A percentile compares a stretch with the other conserved stretches of the same genome.
Conservation (phyloP, 352 stramenopile genomes). For the Phytopythium chamaehyphon region DNA sequence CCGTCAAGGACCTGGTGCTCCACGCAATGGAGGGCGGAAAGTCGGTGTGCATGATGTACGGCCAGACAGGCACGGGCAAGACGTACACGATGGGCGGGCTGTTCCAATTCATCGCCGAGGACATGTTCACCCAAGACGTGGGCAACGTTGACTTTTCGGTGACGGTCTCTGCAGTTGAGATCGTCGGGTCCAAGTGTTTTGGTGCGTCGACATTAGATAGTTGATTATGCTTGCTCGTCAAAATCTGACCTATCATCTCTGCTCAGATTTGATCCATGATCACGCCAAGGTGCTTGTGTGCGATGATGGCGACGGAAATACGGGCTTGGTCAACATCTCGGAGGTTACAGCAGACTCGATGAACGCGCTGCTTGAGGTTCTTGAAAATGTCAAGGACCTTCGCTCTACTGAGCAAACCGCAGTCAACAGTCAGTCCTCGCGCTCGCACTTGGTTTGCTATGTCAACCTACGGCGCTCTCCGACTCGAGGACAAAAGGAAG, state of each 20-base stretch:
- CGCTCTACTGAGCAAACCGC: constrained; percentile 77
- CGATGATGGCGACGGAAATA: constrained; percentile 65
- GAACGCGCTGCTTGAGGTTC: constrained; percentile 54
- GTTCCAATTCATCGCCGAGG: constrained; percentile 69
- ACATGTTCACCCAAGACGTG: constrained; percentile 54
- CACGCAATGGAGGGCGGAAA: constrained; percentile 63
- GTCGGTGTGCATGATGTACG: constrained; percentile 81
- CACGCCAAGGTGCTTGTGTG: constrained; percentile 65
- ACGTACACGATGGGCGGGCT: constrained; percentile 86
- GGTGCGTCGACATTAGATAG: constrained; percentile 13
- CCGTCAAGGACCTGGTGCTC: constrained; percentile 62
- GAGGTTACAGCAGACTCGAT: constrained; percentile 49
- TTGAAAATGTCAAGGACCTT: constrained; percentile 61
- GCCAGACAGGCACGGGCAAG: constrained; percentile 66
- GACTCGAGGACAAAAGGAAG: constrained; percentile 7
- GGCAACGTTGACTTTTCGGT: constrained; percentile 44
- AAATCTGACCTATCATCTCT: too few species aligned
- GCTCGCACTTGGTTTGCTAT: constrained; percentile 70
- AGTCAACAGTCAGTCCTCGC: constrained; percentile 72
- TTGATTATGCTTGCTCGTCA: too few species aligned
- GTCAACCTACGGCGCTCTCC: constrained; percentile 37
- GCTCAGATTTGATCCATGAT: constrained; percentile 37
- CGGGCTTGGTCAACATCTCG: constrained; percentile 52
- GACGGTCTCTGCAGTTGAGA: constrained; percentile 52
- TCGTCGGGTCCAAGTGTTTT: constrained; percentile 62